These are phyloP conservation scores for Oleoguttula mirabilis DNA, from an alignment of 495 filamentous ascomycete species.

Conservation along the genomic window DNA sequence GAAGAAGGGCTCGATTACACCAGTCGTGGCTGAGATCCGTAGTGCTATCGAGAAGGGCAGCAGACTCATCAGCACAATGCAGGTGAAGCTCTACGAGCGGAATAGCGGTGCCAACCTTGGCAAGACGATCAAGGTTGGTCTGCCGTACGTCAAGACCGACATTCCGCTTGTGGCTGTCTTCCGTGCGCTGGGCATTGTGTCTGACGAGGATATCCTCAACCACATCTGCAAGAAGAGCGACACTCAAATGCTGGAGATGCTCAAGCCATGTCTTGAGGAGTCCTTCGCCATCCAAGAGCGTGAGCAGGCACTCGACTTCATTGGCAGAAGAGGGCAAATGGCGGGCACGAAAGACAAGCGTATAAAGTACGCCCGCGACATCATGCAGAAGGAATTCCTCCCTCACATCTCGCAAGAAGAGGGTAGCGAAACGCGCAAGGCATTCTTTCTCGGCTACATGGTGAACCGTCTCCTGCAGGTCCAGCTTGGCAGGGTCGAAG, in stretches of 20 bases:
- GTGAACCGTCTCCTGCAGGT: slow-evolving; percentile 87
- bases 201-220: slow-evolving; percentile 94
- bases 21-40: slow-evolving; percentile 88
- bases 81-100: slow-evolving; percentile 66
- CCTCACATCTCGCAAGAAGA: slow-evolving; percentile 93
- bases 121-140: slow-evolving; percentile 71
- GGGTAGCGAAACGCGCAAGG: slow-evolving; percentile 93
- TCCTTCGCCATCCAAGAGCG: slow-evolving; percentile 91
- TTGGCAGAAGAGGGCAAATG: slow-evolving; percentile 77
- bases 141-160: slow-evolving; percentile 89
- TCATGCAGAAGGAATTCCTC: slow-evolving; percentile 92
- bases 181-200: slow-evolving; percentile 87
- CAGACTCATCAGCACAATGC: slow-evolving; percentile 77
- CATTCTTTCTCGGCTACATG: slow-evolving; percentile 99
- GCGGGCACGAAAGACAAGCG: slow-evolving; percentile 72
- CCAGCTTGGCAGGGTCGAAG: slow-evolving; percentile 76
- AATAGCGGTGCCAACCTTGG: slow-evolving; percentile 57
- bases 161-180: slow-evolving; percentile 92
- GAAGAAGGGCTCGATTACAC: slow-evolving; percentile 81
- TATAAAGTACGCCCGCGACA: slow-evolving; percentile 78
- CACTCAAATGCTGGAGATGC: slow-evolving; percentile 91
- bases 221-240: slow-evolving; percentile 93
- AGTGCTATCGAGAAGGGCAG: slow-evolving; percentile 95
- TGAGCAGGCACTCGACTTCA: slow-evolving; percentile 90
- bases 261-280: slow-evolving; percentile 94